Percentiles rank a stretch among this genome's conserved stretches.
Evolutionary conservation across 371 early-diverging fungal species (phyloP).

Genomic region (Mucor plumbeus): DNA sequence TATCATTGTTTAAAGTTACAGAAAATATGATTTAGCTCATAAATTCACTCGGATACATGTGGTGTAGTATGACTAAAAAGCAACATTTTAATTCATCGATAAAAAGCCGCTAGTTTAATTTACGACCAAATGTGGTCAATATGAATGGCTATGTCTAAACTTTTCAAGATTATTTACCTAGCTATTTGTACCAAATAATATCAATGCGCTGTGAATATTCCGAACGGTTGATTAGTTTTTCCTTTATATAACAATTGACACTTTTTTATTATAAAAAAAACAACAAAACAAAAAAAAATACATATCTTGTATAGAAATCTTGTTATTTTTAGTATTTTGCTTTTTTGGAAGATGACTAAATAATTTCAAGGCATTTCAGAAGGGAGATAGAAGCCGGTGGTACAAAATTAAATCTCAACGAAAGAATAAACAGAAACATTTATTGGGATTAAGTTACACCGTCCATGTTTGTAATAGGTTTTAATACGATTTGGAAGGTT

Average conservation of each 20-base stretch:
- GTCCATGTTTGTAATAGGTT: background rate
- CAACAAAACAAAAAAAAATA: too few species aligned
- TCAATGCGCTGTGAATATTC: too few species aligned
- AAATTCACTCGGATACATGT: background rate
- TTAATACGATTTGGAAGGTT: constrained; percentile 5
- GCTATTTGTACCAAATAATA: too few species aligned
- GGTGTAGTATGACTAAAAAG: background rate
- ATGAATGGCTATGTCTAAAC: background rate
- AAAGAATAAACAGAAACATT: constrained; percentile 1
- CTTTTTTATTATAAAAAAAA: too few species aligned
- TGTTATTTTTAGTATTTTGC: background rate
- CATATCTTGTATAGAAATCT: background rate
- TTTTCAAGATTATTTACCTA: background rate
- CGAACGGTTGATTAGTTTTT: too few species aligned
- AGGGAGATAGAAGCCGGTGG: background rate
- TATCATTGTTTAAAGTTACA: background rate
- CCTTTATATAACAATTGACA: too few species aligned
- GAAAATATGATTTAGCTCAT: background rate
- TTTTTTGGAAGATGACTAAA: background rate
- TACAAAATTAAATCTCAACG: background rate
- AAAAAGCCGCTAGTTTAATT: background rate
- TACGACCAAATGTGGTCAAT: background rate
- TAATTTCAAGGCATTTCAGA: background rate
- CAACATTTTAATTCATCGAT: background rate
- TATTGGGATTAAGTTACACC: background rate